A percentile compares a stretch with the other conserved stretches of the same genome.
Evolutionary conservation across 169 alveolate species (phyloP).

Genomic region (Eimeria praecox): DNA sequence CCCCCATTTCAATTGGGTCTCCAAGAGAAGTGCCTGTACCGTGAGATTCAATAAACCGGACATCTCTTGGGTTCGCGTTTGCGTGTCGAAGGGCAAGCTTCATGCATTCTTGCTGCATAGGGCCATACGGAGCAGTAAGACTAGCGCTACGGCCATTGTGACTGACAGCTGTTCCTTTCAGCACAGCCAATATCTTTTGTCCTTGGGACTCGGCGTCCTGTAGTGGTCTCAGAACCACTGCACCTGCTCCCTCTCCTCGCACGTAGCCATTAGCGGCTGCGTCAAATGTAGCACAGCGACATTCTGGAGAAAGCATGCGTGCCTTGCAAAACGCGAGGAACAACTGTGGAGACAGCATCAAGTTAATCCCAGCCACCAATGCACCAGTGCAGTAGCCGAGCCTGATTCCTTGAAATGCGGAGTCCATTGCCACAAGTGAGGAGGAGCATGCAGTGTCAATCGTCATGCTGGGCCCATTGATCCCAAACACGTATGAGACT

Average conservation of each 20-base stretch:
- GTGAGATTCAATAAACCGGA: conserved; percentile 84
- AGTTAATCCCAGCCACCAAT: conserved; percentile 88
- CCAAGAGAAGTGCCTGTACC: conserved; percentile 90
- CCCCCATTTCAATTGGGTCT: conserved; percentile 90
- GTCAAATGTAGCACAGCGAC: conserved; percentile 89
- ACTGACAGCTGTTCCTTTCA: conserved; percentile 86
- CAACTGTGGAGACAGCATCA: conserved; percentile 88
- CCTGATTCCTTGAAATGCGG: conserved; percentile 84
- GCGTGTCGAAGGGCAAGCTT: conserved; percentile 81
- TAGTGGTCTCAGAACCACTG: conserved; percentile 73
- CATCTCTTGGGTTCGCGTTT: conserved; percentile 77
- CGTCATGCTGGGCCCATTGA: conserved; percentile 89
- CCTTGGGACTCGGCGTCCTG: conserved; percentile 74
- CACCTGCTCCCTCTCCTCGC: conserved; percentile 90
- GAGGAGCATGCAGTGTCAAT: conserved; percentile 91
- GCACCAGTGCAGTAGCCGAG: conserved; percentile 86
- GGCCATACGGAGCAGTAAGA: conserved; percentile 87
- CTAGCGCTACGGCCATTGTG: conserved; percentile 88
- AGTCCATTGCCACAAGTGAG: conserved; percentile 89
- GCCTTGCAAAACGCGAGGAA: conserved; percentile 87
- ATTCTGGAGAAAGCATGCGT: conserved; percentile 86
- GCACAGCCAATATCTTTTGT: conserved; percentile 77
- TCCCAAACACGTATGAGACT: conserved; percentile 87
- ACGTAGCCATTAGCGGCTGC: conserved; percentile 89
- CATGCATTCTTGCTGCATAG: conserved; percentile 86